Conservation (phyloP, 768 basidiomycete genomes). For the Termitomyces sp. region DNA sequence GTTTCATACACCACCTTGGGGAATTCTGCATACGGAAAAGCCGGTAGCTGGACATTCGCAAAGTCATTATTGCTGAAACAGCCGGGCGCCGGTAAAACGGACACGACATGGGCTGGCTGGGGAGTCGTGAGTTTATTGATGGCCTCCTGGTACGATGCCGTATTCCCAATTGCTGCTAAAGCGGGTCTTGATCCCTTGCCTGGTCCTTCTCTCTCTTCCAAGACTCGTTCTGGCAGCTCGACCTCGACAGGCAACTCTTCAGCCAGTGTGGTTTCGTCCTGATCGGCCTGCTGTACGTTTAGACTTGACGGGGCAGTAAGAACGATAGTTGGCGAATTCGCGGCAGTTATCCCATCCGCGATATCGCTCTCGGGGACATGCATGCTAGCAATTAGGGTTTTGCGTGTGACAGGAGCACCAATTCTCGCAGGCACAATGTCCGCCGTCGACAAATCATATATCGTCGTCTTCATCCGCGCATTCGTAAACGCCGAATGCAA, state of each 20-base stretch:
- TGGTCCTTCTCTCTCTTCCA: neutral
- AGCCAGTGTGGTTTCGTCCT: neutral
- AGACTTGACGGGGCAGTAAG: constrained; percentile 13
- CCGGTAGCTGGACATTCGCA: neutral
- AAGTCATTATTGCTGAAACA: neutral
- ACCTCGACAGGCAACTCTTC: too few species aligned
- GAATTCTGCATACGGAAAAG: constrained; percentile 1
- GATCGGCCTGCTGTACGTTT: neutral
- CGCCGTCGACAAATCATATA: constrained; percentile 14
- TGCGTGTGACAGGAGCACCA: neutral
- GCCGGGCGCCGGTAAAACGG: neutral
- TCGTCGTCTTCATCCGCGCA: constrained; percentile 11
- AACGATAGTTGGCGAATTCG: constrained; percentile 10
- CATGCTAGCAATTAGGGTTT: neutral
- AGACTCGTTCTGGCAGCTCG: too few species aligned
- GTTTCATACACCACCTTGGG: constrained; percentile 4
- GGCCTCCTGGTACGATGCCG: too few species aligned
- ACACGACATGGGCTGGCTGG: neutral
- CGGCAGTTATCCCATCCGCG: neutral
- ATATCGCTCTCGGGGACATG: neutral
- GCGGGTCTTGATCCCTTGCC: neutral
- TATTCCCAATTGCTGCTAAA: constrained; percentile 3
- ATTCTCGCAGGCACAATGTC: constrained; percentile 5
- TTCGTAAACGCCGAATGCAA: constrained; percentile 2
- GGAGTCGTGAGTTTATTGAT: neutral